These are phyloP conservation scores for Senna siamea DNA, from an alignment of 306 rosid species.

Conservation along the genomic window DNA sequence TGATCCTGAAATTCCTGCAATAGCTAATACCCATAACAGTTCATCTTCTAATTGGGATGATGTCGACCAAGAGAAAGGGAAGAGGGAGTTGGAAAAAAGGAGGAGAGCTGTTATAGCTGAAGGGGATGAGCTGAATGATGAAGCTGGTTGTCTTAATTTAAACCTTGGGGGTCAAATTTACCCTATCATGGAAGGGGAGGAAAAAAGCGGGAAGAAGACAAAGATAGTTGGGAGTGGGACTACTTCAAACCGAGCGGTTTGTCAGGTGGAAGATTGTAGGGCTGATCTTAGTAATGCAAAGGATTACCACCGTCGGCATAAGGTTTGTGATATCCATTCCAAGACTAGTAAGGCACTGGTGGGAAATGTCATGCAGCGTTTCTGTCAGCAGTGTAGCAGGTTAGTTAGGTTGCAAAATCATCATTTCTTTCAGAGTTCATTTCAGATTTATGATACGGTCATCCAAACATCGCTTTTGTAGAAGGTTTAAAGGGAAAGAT, in stretches of 20 bases:
- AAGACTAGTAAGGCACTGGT: constrained; percentile 78
- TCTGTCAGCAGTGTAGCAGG: constrained; percentile 98
- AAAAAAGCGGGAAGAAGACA: constrained; percentile 72
- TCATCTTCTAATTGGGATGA: constrained; percentile 62
- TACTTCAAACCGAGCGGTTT: constrained; percentile 60
- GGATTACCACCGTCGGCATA: constrained; percentile 82
- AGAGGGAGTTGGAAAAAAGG: constrained; percentile 73
- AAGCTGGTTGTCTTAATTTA: constrained; percentile 59
- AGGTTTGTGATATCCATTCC: constrained; percentile 86
- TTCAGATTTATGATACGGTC: constrained; percentile 16
- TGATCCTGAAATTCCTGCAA: constrained; percentile 54
- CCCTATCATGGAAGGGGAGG: constrained; percentile 65
- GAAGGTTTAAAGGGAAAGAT: constrained; percentile 3
- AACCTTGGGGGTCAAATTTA: constrained; percentile 67
- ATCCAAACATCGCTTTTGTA: background rate
- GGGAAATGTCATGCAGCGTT: constrained; percentile 81
- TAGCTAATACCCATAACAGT: constrained; percentile 53
- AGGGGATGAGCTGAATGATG: constrained; percentile 58
- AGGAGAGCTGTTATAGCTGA: constrained; percentile 55
- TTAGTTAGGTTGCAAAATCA: constrained; percentile 46
- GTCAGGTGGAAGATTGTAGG: constrained; percentile 90
- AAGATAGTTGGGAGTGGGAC: constrained; percentile 62
- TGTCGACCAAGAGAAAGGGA: constrained; percentile 49
- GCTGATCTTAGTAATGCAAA: constrained; percentile 81
- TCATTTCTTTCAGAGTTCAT: constrained; percentile 21